Base-by-base conservation (phyloP, 208 protist genomes). In the Trypanosoma platydactyli region DNA sequence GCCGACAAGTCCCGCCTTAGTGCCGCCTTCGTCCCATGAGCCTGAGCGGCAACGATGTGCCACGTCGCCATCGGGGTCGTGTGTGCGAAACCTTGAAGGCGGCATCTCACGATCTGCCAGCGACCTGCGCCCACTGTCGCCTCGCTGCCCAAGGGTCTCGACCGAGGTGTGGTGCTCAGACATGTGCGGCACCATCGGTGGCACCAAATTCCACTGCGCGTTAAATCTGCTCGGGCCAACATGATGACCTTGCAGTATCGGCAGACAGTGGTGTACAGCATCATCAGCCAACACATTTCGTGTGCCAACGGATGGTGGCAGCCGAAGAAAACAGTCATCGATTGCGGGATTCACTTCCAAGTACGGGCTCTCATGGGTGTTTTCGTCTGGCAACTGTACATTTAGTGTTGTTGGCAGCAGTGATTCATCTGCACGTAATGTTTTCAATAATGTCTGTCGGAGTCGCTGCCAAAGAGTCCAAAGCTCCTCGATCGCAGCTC, bases 401-500 rank as follows among this genome's bases (percentile, higher is more conserved):
- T 1, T 12, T 29, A 53, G 63, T 16, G 16, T 29, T 12, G 33
- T 27, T n/a, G 83, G 73, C 7, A 73, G 44, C 42, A 80, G 45
- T 18, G 79, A 69, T 44, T 85, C 79, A 50, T 76, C 74, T 18
- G 76, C 68, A 12, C 64, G 60, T 27, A 80, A 61, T 3, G 66
- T 71, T 18, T 77, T 56, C 15, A 75, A 35, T 9, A 90, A 58
- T 12, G 76, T 66, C 29, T 78, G 58, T 16, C 79, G 79, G 5
- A 91, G 77, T 6, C 74, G 71, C 24, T 46, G 33, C 85, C 85
- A 91, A 24, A 73, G 56, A 51, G 52, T 30, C 22, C 72, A 63
- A 44, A 91, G n/a, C 12, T 86, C 79, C 33, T 68, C 51, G 56
- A 91, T 45, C 1, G 85, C 85, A 20, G 73, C 53, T 2, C 71